Conservation (phyloP, 352 stramenopile genomes). For the Sclerospora graminicola region DNA sequence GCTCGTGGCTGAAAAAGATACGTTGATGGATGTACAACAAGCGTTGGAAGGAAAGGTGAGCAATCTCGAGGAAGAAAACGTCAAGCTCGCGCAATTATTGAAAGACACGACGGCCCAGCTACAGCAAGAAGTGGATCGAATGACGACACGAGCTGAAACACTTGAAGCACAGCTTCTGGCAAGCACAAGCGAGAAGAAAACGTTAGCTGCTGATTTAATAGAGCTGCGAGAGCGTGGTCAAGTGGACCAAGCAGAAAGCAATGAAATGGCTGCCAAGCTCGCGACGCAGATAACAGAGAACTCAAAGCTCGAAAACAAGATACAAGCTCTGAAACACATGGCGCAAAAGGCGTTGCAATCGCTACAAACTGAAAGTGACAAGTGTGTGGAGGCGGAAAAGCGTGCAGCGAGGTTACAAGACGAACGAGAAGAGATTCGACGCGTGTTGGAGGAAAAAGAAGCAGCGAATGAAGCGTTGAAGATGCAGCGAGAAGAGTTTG, state of each 20-base stretch:
- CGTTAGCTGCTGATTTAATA: conserved; percentile 2
- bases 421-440: conserved; percentile 15
- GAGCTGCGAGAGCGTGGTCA: conserved; percentile 9
- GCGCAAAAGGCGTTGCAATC: conserved; percentile 25
- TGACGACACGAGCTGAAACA: conserved; percentile 7
- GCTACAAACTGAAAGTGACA: conserved; percentile 13
- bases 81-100: conserved; percentile 25
- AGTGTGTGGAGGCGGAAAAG: conserved; percentile 15
- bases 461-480: conserved; percentile 6
- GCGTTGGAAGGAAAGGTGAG: conserved; percentile 28
- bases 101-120: conserved; percentile 25
- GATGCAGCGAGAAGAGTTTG: conserved; percentile 8
- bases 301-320: conserved; percentile 20
- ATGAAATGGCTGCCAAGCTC: conserved; percentile 14
- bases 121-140: conserved; percentile 16
- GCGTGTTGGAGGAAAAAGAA: conserved; percentile 11
- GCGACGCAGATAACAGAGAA: conserved; percentile 18
- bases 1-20: conserved; percentile 18
- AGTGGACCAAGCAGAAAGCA: conserved; percentile 13
- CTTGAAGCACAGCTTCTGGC: conserved; percentile 15
- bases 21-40: conserved; percentile 17
- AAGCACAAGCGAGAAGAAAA: conserved; percentile 14
- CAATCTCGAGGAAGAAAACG: conserved; percentile 27
- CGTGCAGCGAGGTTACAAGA: conserved; percentile 10
- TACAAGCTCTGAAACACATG: conserved; percentile 21